Conservation (phyloP, 768 basidiomycete genomes). For the Termitomyces sp. region DNA sequence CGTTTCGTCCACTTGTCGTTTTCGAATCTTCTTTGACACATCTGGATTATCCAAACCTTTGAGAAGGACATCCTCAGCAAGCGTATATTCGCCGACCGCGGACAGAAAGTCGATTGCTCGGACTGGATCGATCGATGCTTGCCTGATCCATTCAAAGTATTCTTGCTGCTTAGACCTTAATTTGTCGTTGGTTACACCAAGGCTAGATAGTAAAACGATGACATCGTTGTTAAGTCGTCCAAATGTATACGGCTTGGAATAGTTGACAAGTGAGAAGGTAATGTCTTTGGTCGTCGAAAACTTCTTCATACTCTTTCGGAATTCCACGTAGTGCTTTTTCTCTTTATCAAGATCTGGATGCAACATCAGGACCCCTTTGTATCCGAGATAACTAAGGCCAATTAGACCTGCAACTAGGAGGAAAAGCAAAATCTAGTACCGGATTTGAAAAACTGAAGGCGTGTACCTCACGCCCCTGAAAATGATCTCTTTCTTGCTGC, state of each 20-base stretch:
- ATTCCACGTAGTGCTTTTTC: slow-evolving; percentile 44
- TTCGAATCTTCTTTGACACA: slow-evolving; percentile 36
- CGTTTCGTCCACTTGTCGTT: slow-evolving; percentile 45
- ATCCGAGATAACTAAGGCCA: slow-evolving; percentile 51
- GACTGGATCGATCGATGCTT: slow-evolving; percentile 40
- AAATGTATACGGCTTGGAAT: slow-evolving; percentile 59
- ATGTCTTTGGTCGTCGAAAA: slow-evolving; percentile 50
- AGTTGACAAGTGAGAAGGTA: slow-evolving; percentile 64
- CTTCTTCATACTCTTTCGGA: slow-evolving; percentile 69
- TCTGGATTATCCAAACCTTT: slow-evolving; percentile 44
- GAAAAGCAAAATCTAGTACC: slow-evolving; percentile 29
- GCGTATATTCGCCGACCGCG: slow-evolving; percentile 39
- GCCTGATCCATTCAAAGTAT: slow-evolving; percentile 56
- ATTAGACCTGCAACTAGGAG: background rate
- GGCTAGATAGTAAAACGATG: slow-evolving; percentile 58
- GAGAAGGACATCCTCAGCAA: slow-evolving; percentile 50
- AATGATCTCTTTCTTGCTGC: slow-evolving; percentile 47
- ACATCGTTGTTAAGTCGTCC: slow-evolving; percentile 68
- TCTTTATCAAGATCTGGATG: slow-evolving; percentile 53
- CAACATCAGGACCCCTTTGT: slow-evolving; percentile 68
- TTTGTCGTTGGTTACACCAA: slow-evolving; percentile 52
- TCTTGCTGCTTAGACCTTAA: slow-evolving; percentile 49
- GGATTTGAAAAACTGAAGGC: slow-evolving; percentile 58
- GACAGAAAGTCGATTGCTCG: slow-evolving; percentile 55
- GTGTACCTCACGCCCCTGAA: slow-evolving; percentile 54